Base-by-base conservation (phyloP, 2,329 filamentous ascomycete genomes). In the Colletotrichum sp. region DNA sequence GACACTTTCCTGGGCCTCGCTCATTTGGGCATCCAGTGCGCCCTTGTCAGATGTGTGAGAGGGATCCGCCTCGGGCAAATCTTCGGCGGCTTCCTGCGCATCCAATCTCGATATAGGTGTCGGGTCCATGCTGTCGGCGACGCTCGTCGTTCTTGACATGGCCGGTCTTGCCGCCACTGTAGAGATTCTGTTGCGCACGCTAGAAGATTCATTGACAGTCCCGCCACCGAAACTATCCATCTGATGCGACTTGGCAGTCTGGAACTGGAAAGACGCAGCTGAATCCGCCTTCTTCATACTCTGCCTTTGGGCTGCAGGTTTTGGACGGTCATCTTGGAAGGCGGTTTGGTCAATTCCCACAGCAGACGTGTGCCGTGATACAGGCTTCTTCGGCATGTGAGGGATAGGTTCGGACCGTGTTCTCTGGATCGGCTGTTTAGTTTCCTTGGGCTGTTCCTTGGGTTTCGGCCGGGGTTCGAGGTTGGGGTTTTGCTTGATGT, bases 101-200 rank as follows among this genome's bases (percentile, higher is more conserved):
- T 69, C 64, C 4, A 58, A 13, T 5, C 66, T 24, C 5, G 73
- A 52, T 24, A 73, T 38, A 7, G 73, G 73, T 5, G 73, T 75
- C 26, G 73, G 36, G 12, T 64, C 73, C 28, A 72, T 43, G 43
- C 73, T 75, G 70, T 75, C 73, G 58, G 73, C 73, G 4, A 75
- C 73, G 34, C 73, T 75, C 36, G 56, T 55, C 61, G 26, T 71
- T 58, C 67, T 75, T 12, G 34, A 21, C 18, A 24, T 52, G 13
- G 48, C 18, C 12, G 48, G 63, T 18, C 58, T 76, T 13, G 62
- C 56, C 28, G 34, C 58, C 9, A n/a, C 43, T 2, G 84, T 82
- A 1, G 84, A 81, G 3, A 85, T 83, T 65, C 85, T 86, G 79
- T 89, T 89, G 6, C 88, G 80, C 1, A 82, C 81, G 64, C 84